phyloP scores from a whole-genome alignment of 352 stramenopile genomes.

The Globisporangium paddicum region DNA sequence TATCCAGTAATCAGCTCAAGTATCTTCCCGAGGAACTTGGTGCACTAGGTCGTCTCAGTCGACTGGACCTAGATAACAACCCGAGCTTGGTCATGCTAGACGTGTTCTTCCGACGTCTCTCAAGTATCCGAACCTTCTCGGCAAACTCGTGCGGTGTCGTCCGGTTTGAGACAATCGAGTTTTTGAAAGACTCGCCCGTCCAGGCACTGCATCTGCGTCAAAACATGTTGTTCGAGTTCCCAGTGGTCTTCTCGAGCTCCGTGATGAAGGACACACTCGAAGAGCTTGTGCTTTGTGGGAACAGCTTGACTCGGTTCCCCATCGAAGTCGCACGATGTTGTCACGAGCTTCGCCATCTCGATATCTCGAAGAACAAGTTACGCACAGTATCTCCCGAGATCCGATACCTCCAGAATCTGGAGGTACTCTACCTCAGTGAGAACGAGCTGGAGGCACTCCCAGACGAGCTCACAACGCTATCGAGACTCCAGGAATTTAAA shows the following conservation, averaged over 20 bases:
- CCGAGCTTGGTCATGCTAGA: constrained; percentile 28
- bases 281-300: constrained; percentile 31
- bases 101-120: constrained; percentile 29
- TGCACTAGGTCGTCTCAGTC: constrained; percentile 18
- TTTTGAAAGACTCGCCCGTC: constrained; percentile 42
- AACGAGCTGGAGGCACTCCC: constrained; percentile 42
- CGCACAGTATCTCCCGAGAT: constrained; percentile 34
- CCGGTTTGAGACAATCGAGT: constrained; percentile 36
- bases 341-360: constrained; percentile 26
- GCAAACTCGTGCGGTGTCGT: constrained; percentile 36
- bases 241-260: constrained; percentile 25
- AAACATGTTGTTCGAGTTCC: constrained; percentile 44
- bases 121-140: constrained; percentile 25
- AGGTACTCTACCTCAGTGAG: constrained; percentile 31
- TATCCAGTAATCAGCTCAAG: constrained; percentile 40
- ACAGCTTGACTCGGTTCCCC: constrained; percentile 33
- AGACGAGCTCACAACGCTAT: constrained; percentile 30
- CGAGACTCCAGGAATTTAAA: constrained; percentile 25
- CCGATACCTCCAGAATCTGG: constrained; percentile 25
- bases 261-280: constrained; percentile 45
- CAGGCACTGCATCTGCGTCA: constrained; percentile 26
- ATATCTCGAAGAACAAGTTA: constrained; percentile 50
- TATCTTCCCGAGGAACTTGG: constrained; percentile 38
- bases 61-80: constrained; percentile 43
- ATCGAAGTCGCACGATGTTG: constrained; percentile 38